Conservation (phyloP, 768 basidiomycete species). For the Termitomyces sp. region DNA sequence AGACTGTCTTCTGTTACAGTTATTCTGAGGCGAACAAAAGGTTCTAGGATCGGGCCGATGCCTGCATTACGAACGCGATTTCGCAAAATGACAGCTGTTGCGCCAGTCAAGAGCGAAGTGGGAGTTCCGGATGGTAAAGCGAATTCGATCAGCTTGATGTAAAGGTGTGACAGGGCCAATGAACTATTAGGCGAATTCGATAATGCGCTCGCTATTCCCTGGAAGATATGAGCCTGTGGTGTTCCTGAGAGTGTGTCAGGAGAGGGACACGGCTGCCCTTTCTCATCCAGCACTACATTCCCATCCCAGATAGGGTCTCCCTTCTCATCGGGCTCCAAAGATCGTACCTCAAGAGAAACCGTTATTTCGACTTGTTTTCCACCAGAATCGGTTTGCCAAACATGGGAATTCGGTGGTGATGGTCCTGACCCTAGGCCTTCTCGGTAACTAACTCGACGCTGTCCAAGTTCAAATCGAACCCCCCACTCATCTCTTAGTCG, state of each 20-base stretch:
- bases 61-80: slow-evolving; percentile 58
- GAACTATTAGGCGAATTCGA: slow-evolving; percentile 79
- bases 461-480: slow-evolving; percentile 72
- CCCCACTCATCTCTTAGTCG: slow-evolving; percentile 79
- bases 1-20: slow-evolving; percentile 62
- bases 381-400: slow-evolving; percentile 61
- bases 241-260: slow-evolving; percentile 48
- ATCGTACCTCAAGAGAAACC: slow-evolving; percentile 52
- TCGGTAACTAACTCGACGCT: slow-evolving; percentile 76
- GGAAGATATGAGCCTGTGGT: slow-evolving; percentile 52
- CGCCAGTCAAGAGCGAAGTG: slow-evolving; percentile 58
- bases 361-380: slow-evolving; percentile 51
- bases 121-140: slow-evolving; percentile 37
- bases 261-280: slow-evolving; percentile 46
- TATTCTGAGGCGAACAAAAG: slow-evolving; percentile 68
- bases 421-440: slow-evolving; percentile 45
- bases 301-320: slow-evolving; percentile 75
- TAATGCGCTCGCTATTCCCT: slow-evolving; percentile 67
- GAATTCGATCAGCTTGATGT: slow-evolving; percentile 49
- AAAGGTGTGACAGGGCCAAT: slow-evolving; percentile 62
- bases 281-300: slow-evolving; percentile 62
- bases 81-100: slow-evolving; percentile 61
- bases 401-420: slow-evolving; percentile 30
- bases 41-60: slow-evolving; percentile 75
- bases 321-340: slow-evolving; percentile 49